Percentiles rank a stretch among this genome's conserved stretches.
Evolutionary conservation across 2,329 filamentous ascomycete genomes (phyloP).

Genomic region (Laburnicola sp.): DNA sequence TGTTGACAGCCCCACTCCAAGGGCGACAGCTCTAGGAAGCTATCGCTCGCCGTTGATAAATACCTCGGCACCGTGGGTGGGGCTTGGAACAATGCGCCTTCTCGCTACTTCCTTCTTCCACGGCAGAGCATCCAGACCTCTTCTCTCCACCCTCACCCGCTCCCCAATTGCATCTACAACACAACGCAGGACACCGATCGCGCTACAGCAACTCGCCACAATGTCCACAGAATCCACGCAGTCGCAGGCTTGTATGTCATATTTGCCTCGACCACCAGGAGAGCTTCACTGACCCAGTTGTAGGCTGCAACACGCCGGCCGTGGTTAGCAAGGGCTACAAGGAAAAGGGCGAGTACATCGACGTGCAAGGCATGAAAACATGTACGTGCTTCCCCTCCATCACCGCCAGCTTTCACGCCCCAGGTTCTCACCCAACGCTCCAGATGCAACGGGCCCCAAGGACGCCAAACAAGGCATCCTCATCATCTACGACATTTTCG

Average conservation of each 20-base stretch:
- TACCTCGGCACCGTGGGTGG: neutral
- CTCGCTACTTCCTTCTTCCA: slow-evolving; percentile 4
- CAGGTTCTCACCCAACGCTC: neutral
- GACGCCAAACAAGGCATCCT: slow-evolving; percentile 61
- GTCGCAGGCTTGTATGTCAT: slow-evolving; percentile 37
- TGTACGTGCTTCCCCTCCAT: slow-evolving; percentile 45
- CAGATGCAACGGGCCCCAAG: slow-evolving; percentile 60
- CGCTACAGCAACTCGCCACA: slow-evolving; percentile 17
- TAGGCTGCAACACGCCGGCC: slow-evolving; percentile 55
- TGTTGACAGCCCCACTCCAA: slow-evolving; percentile 5
- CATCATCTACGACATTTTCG: slow-evolving; percentile 63
- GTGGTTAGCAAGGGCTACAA: slow-evolving; percentile 56
- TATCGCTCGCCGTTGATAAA: neutral
- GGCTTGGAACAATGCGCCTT: slow-evolving; percentile 4
- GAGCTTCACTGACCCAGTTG: slow-evolving; percentile 5
- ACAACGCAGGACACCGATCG: slow-evolving; percentile 1
- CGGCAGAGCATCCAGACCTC: slow-evolving; percentile 7
- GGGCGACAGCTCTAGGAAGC: slow-evolving; percentile 1
- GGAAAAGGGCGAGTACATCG: slow-evolving; percentile 62
- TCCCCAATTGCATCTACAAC: slow-evolving; percentile 17
- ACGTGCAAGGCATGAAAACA: slow-evolving; percentile 64
- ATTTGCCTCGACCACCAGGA: neutral
- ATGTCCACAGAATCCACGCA: slow-evolving; percentile 45
- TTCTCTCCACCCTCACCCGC: slow-evolving; percentile 6
- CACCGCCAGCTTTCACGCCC: no score